Evolutionary conservation across 768 basidiomycete species (phyloP).

Genomic region (Lyophyllum atratum): DNA sequence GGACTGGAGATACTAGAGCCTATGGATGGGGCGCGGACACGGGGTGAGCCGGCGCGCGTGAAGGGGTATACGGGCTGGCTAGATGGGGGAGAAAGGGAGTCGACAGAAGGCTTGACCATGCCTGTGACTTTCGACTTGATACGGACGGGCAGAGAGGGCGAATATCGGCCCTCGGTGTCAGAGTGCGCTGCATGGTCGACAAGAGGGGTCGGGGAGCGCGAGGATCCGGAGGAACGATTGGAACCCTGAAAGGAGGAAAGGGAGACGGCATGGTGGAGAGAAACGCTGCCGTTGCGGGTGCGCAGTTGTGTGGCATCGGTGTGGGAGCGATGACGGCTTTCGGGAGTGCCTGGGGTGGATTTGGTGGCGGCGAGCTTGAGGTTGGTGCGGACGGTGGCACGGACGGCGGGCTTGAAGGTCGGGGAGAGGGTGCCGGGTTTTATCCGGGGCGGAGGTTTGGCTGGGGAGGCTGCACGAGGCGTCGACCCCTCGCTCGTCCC

Average conservation of each 20-base stretch:
- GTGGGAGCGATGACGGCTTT: constrained; percentile 24
- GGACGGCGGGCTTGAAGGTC: constrained; percentile 26
- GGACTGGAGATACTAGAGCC: constrained; percentile 33
- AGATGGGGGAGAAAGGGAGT: constrained; percentile 18
- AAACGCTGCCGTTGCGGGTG: constrained; percentile 30
- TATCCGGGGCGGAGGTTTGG: constrained; percentile 41
- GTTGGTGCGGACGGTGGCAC: constrained; percentile 22
- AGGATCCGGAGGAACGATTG: constrained; percentile 18
- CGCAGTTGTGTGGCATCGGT: constrained; percentile 24
- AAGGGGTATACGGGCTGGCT: constrained; percentile 23
- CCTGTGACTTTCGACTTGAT: constrained; percentile 67
- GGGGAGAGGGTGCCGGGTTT: constrained; percentile 36
- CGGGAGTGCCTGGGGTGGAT: constrained; percentile 25
- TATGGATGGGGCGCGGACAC: constrained; percentile 42
- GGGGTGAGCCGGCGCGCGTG: constrained; percentile 26
- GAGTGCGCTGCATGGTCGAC: constrained; percentile 8
- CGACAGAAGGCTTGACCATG: constrained; percentile 38
- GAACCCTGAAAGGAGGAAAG: constrained; percentile 34
- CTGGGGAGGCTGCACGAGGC: constrained; percentile 44
- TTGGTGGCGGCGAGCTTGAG: constrained; percentile 30
- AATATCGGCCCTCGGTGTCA: constrained; percentile 17
- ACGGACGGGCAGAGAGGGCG: constrained; percentile 30
- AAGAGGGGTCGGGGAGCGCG: constrained; percentile 12
- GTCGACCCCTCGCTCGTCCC: constrained; percentile 23
- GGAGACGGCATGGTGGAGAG: constrained; percentile 39